phyloP scores from a whole-genome alignment of 1,284 basidiomycete species.

The Heterobasidion occidentale region DNA sequence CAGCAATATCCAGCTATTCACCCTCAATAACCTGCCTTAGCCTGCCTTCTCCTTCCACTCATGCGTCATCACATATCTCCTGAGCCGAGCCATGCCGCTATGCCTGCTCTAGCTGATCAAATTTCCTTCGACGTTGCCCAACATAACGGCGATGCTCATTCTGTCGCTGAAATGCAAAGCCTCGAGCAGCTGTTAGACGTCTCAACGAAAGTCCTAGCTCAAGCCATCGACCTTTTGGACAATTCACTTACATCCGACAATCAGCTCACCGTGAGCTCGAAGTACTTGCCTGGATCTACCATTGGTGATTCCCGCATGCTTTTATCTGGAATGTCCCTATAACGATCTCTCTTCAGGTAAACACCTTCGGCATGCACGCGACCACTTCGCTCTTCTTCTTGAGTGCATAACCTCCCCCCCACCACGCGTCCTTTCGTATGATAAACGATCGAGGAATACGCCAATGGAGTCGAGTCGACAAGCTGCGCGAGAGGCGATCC shows the following conservation, averaged over 20 bases:
- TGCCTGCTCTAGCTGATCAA: not conserved
- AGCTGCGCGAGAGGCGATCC: slow-evolving; percentile 50
- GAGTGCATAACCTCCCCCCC: slow-evolving; percentile 41
- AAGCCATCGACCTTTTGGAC: slow-evolving; percentile 65
- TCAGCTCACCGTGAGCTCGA: slow-evolving; percentile 59
- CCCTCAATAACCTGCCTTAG: no score
- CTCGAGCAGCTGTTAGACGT: slow-evolving; percentile 53
- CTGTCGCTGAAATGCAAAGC: slow-evolving; percentile 19
- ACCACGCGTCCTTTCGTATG: slow-evolving; percentile 63
- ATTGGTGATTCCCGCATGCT: slow-evolving; percentile 42
- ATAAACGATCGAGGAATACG: slow-evolving; percentile 65
- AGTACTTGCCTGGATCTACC: slow-evolving; percentile 72
- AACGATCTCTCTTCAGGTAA: slow-evolving; percentile 43
- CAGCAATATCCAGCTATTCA: not conserved
- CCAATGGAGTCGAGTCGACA: slow-evolving; percentile 68
- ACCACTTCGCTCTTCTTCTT: slow-evolving; percentile 66
- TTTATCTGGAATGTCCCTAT: slow-evolving; percentile 1
- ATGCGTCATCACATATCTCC: no score
- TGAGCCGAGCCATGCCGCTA: not conserved
- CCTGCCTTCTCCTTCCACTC: no score
- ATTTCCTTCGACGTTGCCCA: not conserved
- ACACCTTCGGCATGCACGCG: slow-evolving; percentile 74
- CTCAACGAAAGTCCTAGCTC: slow-evolving; percentile 53
- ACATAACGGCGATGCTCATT: slow-evolving; percentile 7
- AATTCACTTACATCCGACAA: slow-evolving; percentile 55